Evolutionary conservation across 202 grass and related monocot species (phyloP), one percentile per base, ranked within the genome.

Genomic region (Carex sylvatica): DNA sequence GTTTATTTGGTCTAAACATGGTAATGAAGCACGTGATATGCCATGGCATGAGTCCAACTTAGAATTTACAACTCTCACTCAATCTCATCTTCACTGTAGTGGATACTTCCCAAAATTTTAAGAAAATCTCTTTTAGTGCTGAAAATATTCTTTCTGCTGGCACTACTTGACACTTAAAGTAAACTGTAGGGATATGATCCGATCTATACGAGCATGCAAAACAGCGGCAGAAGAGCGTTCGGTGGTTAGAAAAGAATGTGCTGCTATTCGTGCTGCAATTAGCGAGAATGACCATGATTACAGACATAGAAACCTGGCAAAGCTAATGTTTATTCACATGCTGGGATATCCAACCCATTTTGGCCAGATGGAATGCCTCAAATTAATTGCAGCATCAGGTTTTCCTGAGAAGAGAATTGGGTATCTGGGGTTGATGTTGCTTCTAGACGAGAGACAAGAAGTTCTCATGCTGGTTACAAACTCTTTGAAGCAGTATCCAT

Each of bases 321-420:
- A 99, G 85, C 97, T 99, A 47, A 99, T 99, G 97, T 99, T 99
- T 85, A 99, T 99, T 74, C 97, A 99, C 85, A 99, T 99, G 97
- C 97, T 99, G 77, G 97, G 97, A 18, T 99, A 99, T 87, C 97
- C 97, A 31, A 99, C 97, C 52, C 97, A 99, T 88, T 99, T 99
- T 75, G 97, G 97, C n/a, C 97, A 99, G 91, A 99, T 99, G 97
- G 97, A 99, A 86, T 99, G 97, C 80, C 93, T 99, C 86, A 99
- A 99, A 85, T 88, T 99, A 78, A 99, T 99, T 77, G 93, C 97
- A 16, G 87, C 93, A 60, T 85, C 97, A 81, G 97, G 97, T 0
- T 99, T 99, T 83, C 97, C 97, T 0, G 97, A 96, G 81, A 99
- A 99, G 86, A 87, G 97, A 86, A 94, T 99, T 83, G 97, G 97